phyloP scores from a whole-genome alignment of 2,329 filamentous ascomycete species.

The Cercospora citrullina region DNA sequence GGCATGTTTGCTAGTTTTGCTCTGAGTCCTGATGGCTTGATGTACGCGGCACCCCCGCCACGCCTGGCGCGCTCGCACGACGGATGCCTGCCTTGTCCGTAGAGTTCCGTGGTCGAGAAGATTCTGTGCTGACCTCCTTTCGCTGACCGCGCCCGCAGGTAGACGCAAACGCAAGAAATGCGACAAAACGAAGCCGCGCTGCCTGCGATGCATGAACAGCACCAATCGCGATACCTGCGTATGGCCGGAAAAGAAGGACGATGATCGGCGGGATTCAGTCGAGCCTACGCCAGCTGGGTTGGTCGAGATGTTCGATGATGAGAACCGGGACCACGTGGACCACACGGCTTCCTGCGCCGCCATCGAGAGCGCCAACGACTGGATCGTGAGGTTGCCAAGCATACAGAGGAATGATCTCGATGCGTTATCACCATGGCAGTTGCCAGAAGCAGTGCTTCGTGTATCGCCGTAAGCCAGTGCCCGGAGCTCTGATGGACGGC shows the following conservation, averaged over 20 bases:
- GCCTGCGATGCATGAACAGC: conserved; percentile 26
- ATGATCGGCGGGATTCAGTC: neutral
- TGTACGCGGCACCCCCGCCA: conserved; percentile 10
- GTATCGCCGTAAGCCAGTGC: conserved; percentile 17
- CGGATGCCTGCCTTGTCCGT: conserved; percentile 28
- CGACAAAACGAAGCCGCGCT: conserved; percentile 22
- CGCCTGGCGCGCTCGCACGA: conserved; percentile 7
- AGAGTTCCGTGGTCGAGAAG: neutral
- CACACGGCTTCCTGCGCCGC: neutral
- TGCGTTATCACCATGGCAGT: conserved; percentile 8
- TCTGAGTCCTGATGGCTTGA: conserved; percentile 17
- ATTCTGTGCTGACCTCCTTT: neutral
- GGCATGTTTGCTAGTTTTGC: conserved; percentile 27
- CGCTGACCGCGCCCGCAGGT: conserved; percentile 18
- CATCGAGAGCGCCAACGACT: neutral
- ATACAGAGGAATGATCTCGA: neutral
- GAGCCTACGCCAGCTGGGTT: neutral
- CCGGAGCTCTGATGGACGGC: neutral
- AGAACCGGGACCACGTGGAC: neutral
- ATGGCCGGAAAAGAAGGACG: conserved; percentile 14
- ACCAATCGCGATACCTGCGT: conserved; percentile 20
- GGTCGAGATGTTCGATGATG: neutral
- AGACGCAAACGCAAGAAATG: conserved; percentile 30
- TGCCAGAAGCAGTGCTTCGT: conserved; percentile 6
- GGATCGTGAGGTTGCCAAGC: conserved; percentile 1